Base-by-base conservation (phyloP, 148 eudicot genomes). In the Rhododendron henanense region DNA sequence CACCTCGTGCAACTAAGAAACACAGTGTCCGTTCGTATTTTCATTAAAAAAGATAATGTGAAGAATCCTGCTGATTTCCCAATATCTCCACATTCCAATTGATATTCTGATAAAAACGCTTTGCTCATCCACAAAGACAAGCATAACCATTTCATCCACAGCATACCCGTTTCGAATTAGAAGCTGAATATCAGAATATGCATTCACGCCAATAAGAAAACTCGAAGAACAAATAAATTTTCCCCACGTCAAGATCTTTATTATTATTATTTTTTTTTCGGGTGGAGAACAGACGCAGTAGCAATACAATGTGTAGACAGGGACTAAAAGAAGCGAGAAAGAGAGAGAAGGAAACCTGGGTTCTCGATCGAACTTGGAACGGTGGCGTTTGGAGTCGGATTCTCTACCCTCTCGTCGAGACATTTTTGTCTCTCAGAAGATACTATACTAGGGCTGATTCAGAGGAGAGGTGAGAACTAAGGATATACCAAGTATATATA, bases 301-400 rank as follows among this genome's bases (percentile, higher is more conserved):
- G 28, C 4, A 55, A n/a, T 1, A 44, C 3, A 23, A 65, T 8
- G 10, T 19, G 33, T 65, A n/a, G 25, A 63, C 14, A 35, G 15
- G 8, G 15, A 33, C 15, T 37, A 33, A 37, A 2, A 6, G 50
- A 19, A 50, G n/a, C 25, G 59, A 47, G 35, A 15, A 53, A 50
- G 21, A 74, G 76, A 81, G 55, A 81, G 75, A 63, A 69, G 33
- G 76, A 61, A 59, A 93, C 95, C 95, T 93, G 87, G 93, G 92
- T 59, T 90, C 91, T n/a, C 93, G 90, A 85, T 93, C 94, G 87
- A 88, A 93, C 47, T 89, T 85, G 77, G 95, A 93, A 86, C 90
- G 93, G 84, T 88, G 90, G 53, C 94, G 93, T 82, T 85, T 93
- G 0, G 93, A 79, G 48, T 92, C 93, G 37, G 94, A 91, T 80